Percentiles rank a stretch among this genome's conserved stretches.
phyloP scores from a whole-genome alignment of 805 yeast species.

The Nakazawaea ishiwadae region DNA sequence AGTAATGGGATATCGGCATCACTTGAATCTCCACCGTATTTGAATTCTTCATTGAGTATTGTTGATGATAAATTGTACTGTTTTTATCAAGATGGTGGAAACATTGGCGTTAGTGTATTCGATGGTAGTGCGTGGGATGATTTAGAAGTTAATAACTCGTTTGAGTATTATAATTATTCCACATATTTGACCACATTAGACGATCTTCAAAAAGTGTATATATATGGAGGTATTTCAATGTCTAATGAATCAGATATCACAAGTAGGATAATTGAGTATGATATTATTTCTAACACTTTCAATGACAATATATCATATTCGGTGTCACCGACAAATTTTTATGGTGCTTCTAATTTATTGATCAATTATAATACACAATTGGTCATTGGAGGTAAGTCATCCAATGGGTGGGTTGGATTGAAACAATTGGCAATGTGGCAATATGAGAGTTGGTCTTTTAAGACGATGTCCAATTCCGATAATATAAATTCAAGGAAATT shows the following conservation, averaged over 20 bases:
- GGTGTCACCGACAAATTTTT: conserved; percentile 52
- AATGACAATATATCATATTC: conserved; percentile 37
- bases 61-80: conserved; percentile 2
- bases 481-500: conserved; percentile 48
- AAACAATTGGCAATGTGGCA: conserved; percentile 73
- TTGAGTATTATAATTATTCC: conserved; percentile 25
- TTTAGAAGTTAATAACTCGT: conserved; percentile 14
- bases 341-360: conserved; percentile 41
- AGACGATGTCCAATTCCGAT: conserved; percentile 26
- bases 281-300: conserved; percentile 28
- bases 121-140: conserved; percentile 19
- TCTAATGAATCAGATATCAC: conserved; percentile 16
- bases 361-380: conserved; percentile 43
- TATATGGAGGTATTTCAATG: conserved; percentile 48
- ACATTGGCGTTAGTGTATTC: conserved; percentile 1
- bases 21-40: background rate
- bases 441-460: conserved; percentile 64
- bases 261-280: conserved; percentile 38
- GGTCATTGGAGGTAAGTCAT: conserved; percentile 63
- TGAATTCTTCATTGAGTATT: conserved; percentile 1
- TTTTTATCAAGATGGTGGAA: conserved; percentile 3
- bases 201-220: conserved; percentile 35
- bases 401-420: conserved; percentile 66
- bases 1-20: background rate
- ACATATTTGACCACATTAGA: conserved; percentile 38